phyloP scores from a whole-genome alignment of 179 eudicot genomes.

The Actinidia chinensis region DNA sequence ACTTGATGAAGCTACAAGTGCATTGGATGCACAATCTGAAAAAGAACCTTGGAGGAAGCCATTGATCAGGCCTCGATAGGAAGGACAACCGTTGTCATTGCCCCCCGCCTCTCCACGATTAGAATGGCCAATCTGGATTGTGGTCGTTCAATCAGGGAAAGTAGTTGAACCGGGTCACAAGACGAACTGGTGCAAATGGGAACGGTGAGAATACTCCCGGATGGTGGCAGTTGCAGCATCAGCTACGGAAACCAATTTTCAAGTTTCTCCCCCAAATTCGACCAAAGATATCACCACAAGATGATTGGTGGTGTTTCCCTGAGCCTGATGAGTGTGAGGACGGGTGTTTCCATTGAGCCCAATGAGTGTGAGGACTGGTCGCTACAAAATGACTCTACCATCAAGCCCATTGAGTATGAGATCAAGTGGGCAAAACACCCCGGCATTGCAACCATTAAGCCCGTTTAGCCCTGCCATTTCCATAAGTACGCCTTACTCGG shows the following conservation, averaged over 20 bases:
- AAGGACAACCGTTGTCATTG: constrained; percentile 39
- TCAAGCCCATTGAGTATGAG: too few species aligned
- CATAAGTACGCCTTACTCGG: too few species aligned
- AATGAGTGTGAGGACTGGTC: too few species aligned
- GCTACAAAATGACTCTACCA: too few species aligned
- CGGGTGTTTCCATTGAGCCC: too few species aligned
- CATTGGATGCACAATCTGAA: constrained; percentile 41
- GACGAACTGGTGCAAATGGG: constrained; percentile 30
- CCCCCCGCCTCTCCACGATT: constrained; percentile 38
- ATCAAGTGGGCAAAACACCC: too few species aligned
- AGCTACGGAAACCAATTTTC: constrained; percentile 12
- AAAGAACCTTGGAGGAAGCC: constrained; percentile 36
- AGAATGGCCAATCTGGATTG: constrained; percentile 30
- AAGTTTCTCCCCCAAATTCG: too few species aligned
- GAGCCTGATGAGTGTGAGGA: too few species aligned
- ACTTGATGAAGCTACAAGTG: constrained; percentile 50
- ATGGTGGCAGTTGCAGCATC: constrained; percentile 44
- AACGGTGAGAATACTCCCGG: constrained; percentile 31
- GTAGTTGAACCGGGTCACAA: constrained; percentile 44
- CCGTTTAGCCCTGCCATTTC: too few species aligned
- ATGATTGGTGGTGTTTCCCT: too few species aligned
- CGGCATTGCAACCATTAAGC: too few species aligned
- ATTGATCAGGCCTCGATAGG: constrained; percentile 40
- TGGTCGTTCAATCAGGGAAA: constrained; percentile 35
- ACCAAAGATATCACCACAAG: too few species aligned